Percentiles rank a stretch among this genome's conserved stretches.
Conservation (phyloP, 129 eudicot species). For the Ambrosia artemisiifolia region DNA sequence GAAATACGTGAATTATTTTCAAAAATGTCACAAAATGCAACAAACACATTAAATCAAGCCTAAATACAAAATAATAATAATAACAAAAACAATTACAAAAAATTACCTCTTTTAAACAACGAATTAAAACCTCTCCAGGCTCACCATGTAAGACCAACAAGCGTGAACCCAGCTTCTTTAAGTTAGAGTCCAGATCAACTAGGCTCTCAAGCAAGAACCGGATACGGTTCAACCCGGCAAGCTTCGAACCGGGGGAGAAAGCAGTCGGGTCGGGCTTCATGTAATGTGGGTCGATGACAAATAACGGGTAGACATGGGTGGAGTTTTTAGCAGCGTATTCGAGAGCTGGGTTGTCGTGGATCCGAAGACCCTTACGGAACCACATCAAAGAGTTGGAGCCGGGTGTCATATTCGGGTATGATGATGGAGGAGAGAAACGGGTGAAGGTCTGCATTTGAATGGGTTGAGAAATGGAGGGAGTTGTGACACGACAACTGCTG, state of each 20-base stretch:
- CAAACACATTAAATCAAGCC: neutral
- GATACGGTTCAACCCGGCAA: slow-evolving; percentile 76
- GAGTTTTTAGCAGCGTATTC: slow-evolving; percentile 54
- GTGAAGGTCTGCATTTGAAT: slow-evolving; percentile 33
- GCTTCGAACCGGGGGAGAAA: slow-evolving; percentile 65
- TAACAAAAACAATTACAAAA: neutral
- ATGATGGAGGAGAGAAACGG: slow-evolving; percentile 21
- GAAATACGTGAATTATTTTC: too few species aligned
- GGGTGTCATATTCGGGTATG: slow-evolving; percentile 47
- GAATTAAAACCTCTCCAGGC: slow-evolving; percentile 56
- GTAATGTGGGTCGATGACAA: slow-evolving; percentile 87
- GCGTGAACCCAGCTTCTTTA: slow-evolving; percentile 56
- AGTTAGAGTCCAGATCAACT: slow-evolving; percentile 50
- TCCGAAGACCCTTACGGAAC: slow-evolving; percentile 89
- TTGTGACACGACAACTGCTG: neutral
- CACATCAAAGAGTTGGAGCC: slow-evolving; percentile 65
- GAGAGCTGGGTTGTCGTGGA: slow-evolving; percentile 90
- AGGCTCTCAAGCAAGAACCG: slow-evolving; percentile 74
- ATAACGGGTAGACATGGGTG: slow-evolving; percentile 55
- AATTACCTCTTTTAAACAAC: slow-evolving; percentile 66
- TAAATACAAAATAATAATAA: neutral
- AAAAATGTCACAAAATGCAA: neutral
- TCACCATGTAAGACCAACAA: slow-evolving; percentile 83
- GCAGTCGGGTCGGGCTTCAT: slow-evolving; percentile 76
- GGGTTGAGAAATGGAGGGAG: slow-evolving; percentile 27